phyloP scores from a whole-genome alignment of 305 asterid genomes.

The Rubia peregrina region DNA sequence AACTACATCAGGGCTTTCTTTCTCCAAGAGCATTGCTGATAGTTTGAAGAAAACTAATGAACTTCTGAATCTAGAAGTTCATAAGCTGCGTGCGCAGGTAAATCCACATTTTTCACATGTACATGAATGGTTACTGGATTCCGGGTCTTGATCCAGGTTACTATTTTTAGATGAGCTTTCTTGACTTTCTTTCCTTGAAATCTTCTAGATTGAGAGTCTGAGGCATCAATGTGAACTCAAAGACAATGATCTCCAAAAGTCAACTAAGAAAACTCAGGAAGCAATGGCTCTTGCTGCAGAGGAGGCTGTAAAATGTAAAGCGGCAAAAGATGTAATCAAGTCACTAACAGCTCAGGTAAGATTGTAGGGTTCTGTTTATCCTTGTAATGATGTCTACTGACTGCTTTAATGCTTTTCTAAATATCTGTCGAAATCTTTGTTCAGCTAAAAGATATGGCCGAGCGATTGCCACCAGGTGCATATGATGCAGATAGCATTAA shows the following conservation, averaged over 20 bases:
- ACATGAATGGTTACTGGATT: constrained; percentile 4
- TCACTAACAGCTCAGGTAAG: constrained; percentile 86
- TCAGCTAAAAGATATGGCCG: constrained; percentile 97
- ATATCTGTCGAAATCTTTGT: constrained; percentile 6
- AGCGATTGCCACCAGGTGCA: constrained; percentile 83
- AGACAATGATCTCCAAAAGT: constrained; percentile 64
- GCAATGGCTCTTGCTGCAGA: constrained; percentile 76
- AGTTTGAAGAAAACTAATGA: constrained; percentile 89
- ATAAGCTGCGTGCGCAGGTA: constrained; percentile 80
- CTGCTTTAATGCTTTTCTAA: constrained; percentile 9
- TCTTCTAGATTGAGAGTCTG: constrained; percentile 51
- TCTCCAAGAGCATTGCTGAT: constrained; percentile 68
- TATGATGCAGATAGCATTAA: constrained; percentile 69
- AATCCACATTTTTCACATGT: constrained; percentile 5
- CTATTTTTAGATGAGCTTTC: background rate
- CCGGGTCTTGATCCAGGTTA: constrained; percentile 1
- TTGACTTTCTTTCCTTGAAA: constrained; percentile 14
- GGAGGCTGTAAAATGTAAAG: constrained; percentile 87
- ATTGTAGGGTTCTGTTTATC: constrained; percentile 11
- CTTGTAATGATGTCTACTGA: background rate
- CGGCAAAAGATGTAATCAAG: constrained; percentile 92
- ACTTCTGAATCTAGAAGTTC: constrained; percentile 78
- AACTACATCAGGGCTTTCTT: constrained; percentile 79
- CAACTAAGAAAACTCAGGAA: constrained; percentile 71
- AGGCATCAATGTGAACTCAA: constrained; percentile 63